phyloP scores from a whole-genome alignment of 2,329 filamentous ascomycete genomes.

The Alternaria panax region DNA sequence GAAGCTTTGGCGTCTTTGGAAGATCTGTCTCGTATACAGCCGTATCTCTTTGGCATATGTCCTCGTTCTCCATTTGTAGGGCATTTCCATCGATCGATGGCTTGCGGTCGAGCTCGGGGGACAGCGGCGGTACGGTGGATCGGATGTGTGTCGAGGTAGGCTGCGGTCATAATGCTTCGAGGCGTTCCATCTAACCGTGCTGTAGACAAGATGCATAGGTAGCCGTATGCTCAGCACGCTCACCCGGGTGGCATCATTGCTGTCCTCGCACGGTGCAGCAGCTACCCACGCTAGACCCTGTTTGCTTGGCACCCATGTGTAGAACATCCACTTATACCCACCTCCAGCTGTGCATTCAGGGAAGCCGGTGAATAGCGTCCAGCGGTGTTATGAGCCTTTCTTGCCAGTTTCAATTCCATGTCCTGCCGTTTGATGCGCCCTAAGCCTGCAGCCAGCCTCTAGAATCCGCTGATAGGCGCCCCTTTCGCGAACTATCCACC shows the following conservation, averaged over 20 bases:
- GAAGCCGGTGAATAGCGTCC: constrained; percentile 34
- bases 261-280: constrained; percentile 15
- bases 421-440: constrained; percentile 10
- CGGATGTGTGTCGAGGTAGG: neutral
- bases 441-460: constrained; percentile 28
- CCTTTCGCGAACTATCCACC: constrained; percentile 31
- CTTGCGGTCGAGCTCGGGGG: neutral
- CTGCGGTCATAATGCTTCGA: neutral
- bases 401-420: constrained; percentile 13
- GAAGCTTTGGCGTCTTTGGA: neutral
- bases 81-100: neutral
- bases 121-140: neutral
- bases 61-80: neutral
- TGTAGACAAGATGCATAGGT: neutral
- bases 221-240: neutral
- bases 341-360: constrained; percentile 29
- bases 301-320: constrained; percentile 26
- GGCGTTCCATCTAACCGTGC: neutral
- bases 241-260: neutral
- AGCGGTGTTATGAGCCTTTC: constrained; percentile 28
- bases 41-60: no score
- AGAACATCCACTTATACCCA: constrained; percentile 32
- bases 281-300: constrained; percentile 22
- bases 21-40: no score
- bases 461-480: constrained; percentile 21